phyloP scores from a whole-genome alignment of 768 basidiomycete species.

The Terana coerulea region DNA sequence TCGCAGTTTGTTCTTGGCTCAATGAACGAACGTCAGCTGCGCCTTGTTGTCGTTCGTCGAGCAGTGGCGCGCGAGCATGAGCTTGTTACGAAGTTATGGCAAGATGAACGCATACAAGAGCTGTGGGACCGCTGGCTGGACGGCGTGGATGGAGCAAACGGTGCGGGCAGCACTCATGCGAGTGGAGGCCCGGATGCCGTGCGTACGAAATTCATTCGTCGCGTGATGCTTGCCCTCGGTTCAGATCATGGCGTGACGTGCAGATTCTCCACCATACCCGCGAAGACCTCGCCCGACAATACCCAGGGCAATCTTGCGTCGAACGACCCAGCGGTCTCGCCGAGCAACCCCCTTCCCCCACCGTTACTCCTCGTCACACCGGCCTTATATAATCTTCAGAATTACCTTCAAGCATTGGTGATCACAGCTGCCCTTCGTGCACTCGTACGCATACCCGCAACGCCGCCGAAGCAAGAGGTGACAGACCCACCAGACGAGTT shows the following conservation, averaged over 20 bases:
- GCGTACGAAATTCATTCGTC: constrained; percentile 16
- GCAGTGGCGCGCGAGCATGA: constrained; percentile 54
- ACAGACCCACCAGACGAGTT: too few relatives aligned
- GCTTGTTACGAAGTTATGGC: constrained; percentile 51
- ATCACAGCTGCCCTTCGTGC: constrained; percentile 58
- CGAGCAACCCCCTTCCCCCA: constrained; percentile 52
- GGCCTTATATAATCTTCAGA: constrained; percentile 55
- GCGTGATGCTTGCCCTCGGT: constrained; percentile 24
- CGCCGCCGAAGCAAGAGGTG: constrained; percentile 1
- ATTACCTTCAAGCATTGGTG: constrained; percentile 66
- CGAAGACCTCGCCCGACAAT: background rate
- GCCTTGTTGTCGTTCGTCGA: constrained; percentile 43
- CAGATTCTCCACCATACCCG: constrained; percentile 18
- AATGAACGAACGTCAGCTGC: constrained; percentile 63
- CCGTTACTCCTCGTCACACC: constrained; percentile 60
- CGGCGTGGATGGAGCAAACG: constrained; percentile 12
- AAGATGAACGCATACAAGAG: constrained; percentile 28
- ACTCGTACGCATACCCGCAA: constrained; percentile 43
- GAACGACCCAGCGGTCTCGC: background rate
- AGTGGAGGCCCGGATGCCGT: too few relatives aligned
- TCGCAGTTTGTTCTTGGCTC: constrained; percentile 59
- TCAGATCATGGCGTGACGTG: constrained; percentile 22
- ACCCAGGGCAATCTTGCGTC: too few relatives aligned
- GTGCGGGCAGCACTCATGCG: too few relatives aligned
- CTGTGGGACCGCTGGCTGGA: constrained; percentile 22